Evolutionary conservation across 2,329 filamentous ascomycete species (phyloP).

Genomic region (Simplicillium aogashimaense): DNA sequence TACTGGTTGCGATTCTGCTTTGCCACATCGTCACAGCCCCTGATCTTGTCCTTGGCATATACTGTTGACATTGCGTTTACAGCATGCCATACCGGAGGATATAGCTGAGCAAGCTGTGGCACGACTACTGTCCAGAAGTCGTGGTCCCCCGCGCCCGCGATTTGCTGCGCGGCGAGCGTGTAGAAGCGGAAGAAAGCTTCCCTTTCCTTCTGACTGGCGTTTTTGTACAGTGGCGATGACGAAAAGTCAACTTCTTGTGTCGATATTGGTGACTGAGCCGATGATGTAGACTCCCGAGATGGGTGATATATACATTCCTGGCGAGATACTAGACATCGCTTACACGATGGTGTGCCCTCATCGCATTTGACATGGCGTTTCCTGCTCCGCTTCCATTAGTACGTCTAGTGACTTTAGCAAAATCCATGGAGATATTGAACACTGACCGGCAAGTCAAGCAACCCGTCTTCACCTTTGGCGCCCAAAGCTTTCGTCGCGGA

Average conservation of each 20-base stretch:
- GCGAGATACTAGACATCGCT: conserved; percentile 2
- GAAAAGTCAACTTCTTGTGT: neutral
- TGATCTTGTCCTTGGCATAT: conserved; percentile 3
- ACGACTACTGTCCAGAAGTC: conserved; percentile 4
- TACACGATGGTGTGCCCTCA: conserved; percentile 3
- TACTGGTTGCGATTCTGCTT: conserved; percentile 3
- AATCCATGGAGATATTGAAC: no score
- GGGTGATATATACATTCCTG: neutral
- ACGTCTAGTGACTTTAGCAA: no score
- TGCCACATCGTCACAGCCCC: neutral
- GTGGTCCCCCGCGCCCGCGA: conserved; percentile 2
- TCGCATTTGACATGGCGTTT: conserved; percentile 3
- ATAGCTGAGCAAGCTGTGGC: conserved; percentile 3
- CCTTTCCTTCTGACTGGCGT: conserved; percentile 2
- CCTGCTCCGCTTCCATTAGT: neutral
- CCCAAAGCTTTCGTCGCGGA: neutral
- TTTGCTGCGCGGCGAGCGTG: conserved; percentile 3
- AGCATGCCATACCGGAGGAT: conserved; percentile 3
- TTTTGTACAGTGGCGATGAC: conserved; percentile 1
- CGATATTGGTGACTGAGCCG: neutral
- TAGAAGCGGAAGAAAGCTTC: conserved; percentile 5
- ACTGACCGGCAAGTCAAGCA: conserved; percentile 5
- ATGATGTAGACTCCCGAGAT: neutral
- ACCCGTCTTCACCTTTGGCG: conserved; percentile 4
- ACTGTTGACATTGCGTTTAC: conserved; percentile 3